phyloP scores from a whole-genome alignment of 345 rosid species.

The Boechera divaricarpa region DNA sequence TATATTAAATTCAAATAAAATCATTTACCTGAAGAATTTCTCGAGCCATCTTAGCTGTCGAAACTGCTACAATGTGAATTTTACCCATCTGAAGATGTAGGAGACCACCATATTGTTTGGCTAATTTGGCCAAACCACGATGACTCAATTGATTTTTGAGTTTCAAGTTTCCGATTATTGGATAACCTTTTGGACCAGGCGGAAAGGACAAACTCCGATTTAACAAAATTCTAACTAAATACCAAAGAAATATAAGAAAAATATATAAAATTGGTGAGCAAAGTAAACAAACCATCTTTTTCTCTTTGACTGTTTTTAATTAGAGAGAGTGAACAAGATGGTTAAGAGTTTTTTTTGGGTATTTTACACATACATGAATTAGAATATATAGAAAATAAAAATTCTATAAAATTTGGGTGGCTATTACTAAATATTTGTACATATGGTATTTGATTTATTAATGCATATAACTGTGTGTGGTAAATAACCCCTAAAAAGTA shows the following conservation, averaged over 20 bases:
- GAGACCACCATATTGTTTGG: slow-evolving; percentile 64
- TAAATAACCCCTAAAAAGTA: neutral
- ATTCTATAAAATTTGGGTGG: neutral
- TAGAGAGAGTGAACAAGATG: slow-evolving; percentile 12
- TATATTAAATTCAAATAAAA: neutral
- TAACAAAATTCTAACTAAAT: slow-evolving; percentile 1
- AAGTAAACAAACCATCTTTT: slow-evolving; percentile 42
- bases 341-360: slow-evolving; percentile 8
- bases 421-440: neutral
- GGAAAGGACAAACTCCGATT: slow-evolving; percentile 56
- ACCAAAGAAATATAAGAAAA: slow-evolving; percentile 11
- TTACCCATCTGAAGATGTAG: slow-evolving; percentile 46
- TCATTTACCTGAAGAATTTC: slow-evolving; percentile 62
- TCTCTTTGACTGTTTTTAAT: neutral
- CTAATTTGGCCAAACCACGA: slow-evolving; percentile 70
- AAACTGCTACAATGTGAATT: slow-evolving; percentile 52
- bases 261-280: slow-evolving; percentile 35
- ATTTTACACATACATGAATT: neutral
- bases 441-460: neutral
- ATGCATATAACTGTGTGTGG: neutral
- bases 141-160: slow-evolving; percentile 75
- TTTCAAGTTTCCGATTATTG: slow-evolving; percentile 70
- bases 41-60: slow-evolving; percentile 70
- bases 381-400: neutral
- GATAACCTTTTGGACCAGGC: slow-evolving; percentile 82